Base-by-base conservation (phyloP, 257 asterid species). In the Oldenlandia corymbosa region DNA sequence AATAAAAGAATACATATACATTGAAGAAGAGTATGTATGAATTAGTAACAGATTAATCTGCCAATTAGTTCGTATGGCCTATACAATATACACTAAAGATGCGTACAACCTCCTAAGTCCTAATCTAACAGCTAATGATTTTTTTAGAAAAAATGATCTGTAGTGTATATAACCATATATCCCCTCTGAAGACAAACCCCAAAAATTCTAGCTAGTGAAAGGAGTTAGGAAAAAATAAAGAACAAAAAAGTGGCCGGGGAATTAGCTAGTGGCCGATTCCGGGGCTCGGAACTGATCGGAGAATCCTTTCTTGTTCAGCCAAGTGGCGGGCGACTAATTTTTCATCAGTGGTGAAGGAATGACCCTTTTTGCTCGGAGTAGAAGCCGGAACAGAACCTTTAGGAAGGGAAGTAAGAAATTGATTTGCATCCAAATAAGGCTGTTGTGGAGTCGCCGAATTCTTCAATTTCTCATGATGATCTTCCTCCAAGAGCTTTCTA, bases 251-350 rank as follows among this genome's bases (percentile, higher is more conserved):
- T 14, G 12, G 24, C 10, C 10, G 0, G 21, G 60, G 11, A 36
- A n/a, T n/a, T n/a, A n/a, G n/a, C 63, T 75, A 81, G 60, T 87
- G 83, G 67, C 95, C 95, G 1, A 78, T 76, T 11, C 90, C 93
- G 50, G 95, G 92, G 74, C 95, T 87, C 3, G 93, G 95, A 30
- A 87, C 93, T 17, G 95, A 87, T 43, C 80, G 79, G 51, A 87
- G 84, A 58, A 75, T 67, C 77, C 95, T 78, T 30, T 79, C 86
- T 30, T 72, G 10, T 64, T 71, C 82, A 16, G 78, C 68, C 7
- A 83, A 83, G 75, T 85, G 93, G 67, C 84, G 81, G 83, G 74
- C 70, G 64, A 84, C 53, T 74, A 78, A 65, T 68, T 75, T 74
- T 13, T 77, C 74, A n/a, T 69, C 75, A n/a, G 64, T 43, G 71